Percentiles rank a stretch among this genome's conserved stretches.
phyloP scores from a whole-genome alignment of 1,284 basidiomycete genomes.

The Ceratobasidium sp. region DNA sequence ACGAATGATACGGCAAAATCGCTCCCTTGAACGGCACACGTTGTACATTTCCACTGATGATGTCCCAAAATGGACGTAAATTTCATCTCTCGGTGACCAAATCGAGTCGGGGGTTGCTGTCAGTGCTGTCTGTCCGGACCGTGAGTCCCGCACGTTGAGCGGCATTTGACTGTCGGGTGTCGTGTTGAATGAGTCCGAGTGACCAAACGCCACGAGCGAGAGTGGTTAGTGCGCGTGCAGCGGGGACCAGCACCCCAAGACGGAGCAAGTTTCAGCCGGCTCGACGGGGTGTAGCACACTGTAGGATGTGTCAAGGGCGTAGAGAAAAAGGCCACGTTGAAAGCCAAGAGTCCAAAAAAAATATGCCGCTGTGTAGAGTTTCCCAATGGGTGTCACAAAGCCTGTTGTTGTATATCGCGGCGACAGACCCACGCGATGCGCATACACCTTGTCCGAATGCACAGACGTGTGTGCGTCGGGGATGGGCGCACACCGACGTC shows the following conservation, averaged over 20 bases:
- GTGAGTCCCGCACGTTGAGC: not conserved
- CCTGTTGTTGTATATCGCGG: not conserved
- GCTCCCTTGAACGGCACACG: not conserved
- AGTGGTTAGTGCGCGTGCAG: not conserved
- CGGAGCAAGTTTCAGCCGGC: not conserved
- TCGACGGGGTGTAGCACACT: not conserved
- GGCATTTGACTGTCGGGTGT: not conserved
- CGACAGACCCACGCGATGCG: not conserved
- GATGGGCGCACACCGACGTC: not conserved
- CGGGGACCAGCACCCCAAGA: not conserved
- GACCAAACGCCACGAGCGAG: not conserved
- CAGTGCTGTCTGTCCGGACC: not conserved
- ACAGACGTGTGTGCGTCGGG: no score
- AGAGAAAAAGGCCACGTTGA: no score
- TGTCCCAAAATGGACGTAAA: not conserved
- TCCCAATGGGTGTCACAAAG: not conserved
- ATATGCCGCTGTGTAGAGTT: not conserved
- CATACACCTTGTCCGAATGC: not conserved
- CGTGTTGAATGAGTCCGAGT: not conserved
- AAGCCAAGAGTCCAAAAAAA: not conserved
- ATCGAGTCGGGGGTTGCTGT: not conserved
- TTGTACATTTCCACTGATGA: slow-evolving; percentile 13
- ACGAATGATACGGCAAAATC: not conserved
- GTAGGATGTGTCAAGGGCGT: not conserved
- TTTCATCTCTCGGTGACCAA: not conserved